phyloP scores from a whole-genome alignment of 352 stramenopile genomes.

The Phytophthora podocarpi region DNA sequence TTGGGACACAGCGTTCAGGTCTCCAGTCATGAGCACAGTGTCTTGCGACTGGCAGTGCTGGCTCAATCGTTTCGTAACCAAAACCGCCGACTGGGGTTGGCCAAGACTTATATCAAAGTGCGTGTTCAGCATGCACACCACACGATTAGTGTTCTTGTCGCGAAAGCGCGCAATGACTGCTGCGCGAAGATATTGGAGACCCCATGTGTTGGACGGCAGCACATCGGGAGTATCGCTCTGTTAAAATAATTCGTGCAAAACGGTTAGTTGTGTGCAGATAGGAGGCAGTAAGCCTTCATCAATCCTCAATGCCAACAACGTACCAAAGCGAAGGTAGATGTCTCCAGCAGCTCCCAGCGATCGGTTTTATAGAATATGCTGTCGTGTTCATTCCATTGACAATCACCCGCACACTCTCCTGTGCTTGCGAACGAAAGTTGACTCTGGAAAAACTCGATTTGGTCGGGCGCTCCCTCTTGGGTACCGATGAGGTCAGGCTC shows the following conservation, averaged over 20 bases:
- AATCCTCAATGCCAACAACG: background rate
- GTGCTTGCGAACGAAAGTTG: slow-evolving; percentile 47
- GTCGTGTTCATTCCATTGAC: slow-evolving; percentile 64
- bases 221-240: slow-evolving; percentile 70
- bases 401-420: slow-evolving; percentile 66
- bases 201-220: slow-evolving; percentile 66
- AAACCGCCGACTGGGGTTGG: slow-evolving; percentile 56
- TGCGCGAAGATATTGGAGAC: slow-evolving; percentile 63
- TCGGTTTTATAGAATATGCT: slow-evolving; percentile 67
- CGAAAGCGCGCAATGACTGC: slow-evolving; percentile 63
- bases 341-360: slow-evolving; percentile 47
- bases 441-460: slow-evolving; percentile 56
- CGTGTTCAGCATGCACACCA: slow-evolving; percentile 79
- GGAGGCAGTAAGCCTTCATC: background rate
- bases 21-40: slow-evolving; percentile 67
- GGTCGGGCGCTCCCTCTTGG: slow-evolving; percentile 62
- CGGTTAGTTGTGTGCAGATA: background rate
- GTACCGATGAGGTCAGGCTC: slow-evolving; percentile 68
- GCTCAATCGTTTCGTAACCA: slow-evolving; percentile 53
- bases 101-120: slow-evolving; percentile 70
- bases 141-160: slow-evolving; percentile 28
- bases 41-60: slow-evolving; percentile 50
- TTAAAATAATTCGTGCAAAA: background rate
- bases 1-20: slow-evolving; percentile 59
- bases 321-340: slow-evolving; percentile 68